Conservation (phyloP, 163 green algal genomes). For the Prototheca stagnorum region DNA sequence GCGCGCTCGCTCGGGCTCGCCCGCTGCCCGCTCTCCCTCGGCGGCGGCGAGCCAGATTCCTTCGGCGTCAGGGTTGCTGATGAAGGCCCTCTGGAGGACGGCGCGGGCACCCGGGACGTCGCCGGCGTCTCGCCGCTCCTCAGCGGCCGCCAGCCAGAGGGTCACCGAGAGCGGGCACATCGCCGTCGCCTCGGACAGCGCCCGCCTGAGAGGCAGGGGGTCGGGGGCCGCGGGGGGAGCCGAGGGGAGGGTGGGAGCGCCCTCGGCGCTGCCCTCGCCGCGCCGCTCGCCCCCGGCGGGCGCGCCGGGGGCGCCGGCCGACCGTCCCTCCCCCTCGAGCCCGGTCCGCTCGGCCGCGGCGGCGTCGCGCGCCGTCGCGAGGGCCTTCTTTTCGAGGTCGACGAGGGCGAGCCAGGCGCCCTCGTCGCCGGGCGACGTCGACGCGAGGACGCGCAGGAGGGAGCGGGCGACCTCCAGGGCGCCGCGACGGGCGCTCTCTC, state of each 20-base stretch:
- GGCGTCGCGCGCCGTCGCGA: conserved; percentile 30
- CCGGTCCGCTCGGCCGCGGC: conserved; percentile 85
- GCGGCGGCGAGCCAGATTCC: conserved; percentile 93
- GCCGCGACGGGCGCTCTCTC: conserved; percentile 32
- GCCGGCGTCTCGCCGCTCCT: conserved; percentile 73
- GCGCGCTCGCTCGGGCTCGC: conserved; percentile 27
- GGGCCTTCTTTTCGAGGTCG: no score
- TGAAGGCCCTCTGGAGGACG: conserved; percentile 66
- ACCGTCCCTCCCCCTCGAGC: no score
- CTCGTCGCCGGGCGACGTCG: no score
- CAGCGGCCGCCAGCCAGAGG: conserved; percentile 94
- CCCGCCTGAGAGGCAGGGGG: no score
- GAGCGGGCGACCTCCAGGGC: conserved; percentile 66
- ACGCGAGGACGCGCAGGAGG: no score
- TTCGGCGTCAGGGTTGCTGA: conserved; percentile 78
- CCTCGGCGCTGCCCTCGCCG: conserved; percentile 47
- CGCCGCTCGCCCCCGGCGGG: no score
- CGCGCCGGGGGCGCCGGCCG: no score
- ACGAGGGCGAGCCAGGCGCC: no score
- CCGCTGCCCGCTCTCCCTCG: conserved; percentile 93
- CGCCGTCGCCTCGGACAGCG: conserved; percentile 50
- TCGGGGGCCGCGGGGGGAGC: no score
- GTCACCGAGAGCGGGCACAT: conserved; percentile 74
- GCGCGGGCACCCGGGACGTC: conserved; percentile 53
- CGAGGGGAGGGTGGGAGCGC: no score